Evolutionary conservation across 1,284 basidiomycete genomes (phyloP), one percentile per base, ranked within the genome.

Genomic region (Trichosporon sp.): DNA sequence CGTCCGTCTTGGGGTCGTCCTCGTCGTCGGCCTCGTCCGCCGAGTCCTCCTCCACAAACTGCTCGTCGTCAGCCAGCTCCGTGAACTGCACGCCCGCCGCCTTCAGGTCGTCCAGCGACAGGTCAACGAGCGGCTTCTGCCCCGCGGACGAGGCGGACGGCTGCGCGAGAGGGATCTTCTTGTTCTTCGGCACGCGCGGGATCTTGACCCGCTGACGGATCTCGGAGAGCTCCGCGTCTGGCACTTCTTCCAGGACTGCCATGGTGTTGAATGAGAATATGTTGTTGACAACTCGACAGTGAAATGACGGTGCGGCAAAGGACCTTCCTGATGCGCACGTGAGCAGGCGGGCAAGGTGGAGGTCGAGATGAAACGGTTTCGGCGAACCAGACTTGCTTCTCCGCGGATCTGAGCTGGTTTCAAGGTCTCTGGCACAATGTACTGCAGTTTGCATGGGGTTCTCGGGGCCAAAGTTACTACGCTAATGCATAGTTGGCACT

Each of bases 351-450:
- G 6, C 15, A 31, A 32, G 2, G 56, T 60, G 56, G 56, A 58
- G 53, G 53, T 58, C 53, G 68, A 95, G 53, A 96, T 83, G 74
- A 93, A 81, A 0, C 86, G 15, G 38, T 85, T 81, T 98, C 95
- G 70, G 95, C 83, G 58, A 25, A 23, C 8, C 21, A 9, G 23
- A 25, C 42, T 3, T 23, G 25, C 47, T 53, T 23, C 21, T 53
- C 18, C 47, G 7, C 25, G 47, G 8, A 11, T 53, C 47, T n/a
- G 23, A 23, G 12, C 2, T 42, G 5, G 15, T 42, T 42, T 5
- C 18, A 12, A n/a, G n/a, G 4, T 18, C 38, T n/a, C 6, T 8
- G 18, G 38, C 4, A 42, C 15, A 8, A 42, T n/a, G 38, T 8
- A 9, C n/a, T 42, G 38, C n/a, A n/a, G n/a, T 42, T 42, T 42